These are phyloP conservation scores for Bombardia bombarda DNA, from an alignment of 495 filamentous ascomycete genomes.

Conservation along the genomic window DNA sequence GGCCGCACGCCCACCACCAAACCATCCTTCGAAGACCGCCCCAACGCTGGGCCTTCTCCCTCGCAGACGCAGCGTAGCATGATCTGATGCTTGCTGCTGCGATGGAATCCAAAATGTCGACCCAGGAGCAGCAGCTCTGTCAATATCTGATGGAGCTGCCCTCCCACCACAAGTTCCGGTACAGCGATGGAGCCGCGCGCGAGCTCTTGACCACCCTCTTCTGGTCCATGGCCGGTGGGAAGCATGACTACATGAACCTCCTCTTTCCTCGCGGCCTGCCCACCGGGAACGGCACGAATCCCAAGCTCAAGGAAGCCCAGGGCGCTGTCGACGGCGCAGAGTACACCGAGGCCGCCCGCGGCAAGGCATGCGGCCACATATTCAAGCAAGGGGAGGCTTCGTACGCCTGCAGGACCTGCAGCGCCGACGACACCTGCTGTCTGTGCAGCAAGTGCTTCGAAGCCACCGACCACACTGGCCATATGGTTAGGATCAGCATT, in stretches of 20 bases:
- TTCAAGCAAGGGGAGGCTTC: constrained; percentile 87
- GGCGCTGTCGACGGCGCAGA: constrained; percentile 90
- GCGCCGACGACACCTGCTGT: constrained; percentile 77
- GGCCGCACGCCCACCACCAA: no score
- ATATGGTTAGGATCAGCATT: constrained; percentile 78
- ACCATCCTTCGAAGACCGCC: no score
- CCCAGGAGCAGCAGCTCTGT: constrained; percentile 74
- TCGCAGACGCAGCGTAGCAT: constrained; percentile 3
- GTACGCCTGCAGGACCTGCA: constrained; percentile 89
- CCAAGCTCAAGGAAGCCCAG: constrained; percentile 77
- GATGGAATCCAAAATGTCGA: constrained; percentile 48
- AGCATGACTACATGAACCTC: constrained; percentile 58
- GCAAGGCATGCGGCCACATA: constrained; percentile 96
- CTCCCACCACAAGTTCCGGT: constrained; percentile 58
- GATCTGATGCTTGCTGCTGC: constrained; percentile 4
- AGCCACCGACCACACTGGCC: constrained; percentile 87
- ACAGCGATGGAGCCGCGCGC: constrained; percentile 56
- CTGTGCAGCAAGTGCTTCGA: constrained; percentile 90
- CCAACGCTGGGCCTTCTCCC: no score
- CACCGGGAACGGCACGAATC: constrained; percentile 46
- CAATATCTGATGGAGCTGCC: constrained; percentile 67
- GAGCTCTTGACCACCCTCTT: constrained; percentile 74
- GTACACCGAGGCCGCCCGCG: constrained; percentile 85
- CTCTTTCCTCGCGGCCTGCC: constrained; percentile 69
- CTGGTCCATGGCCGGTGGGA: constrained; percentile 69